Evolutionary conservation across 257 asterid species (phyloP).

Genomic region (Solanum ossicruentum): DNA sequence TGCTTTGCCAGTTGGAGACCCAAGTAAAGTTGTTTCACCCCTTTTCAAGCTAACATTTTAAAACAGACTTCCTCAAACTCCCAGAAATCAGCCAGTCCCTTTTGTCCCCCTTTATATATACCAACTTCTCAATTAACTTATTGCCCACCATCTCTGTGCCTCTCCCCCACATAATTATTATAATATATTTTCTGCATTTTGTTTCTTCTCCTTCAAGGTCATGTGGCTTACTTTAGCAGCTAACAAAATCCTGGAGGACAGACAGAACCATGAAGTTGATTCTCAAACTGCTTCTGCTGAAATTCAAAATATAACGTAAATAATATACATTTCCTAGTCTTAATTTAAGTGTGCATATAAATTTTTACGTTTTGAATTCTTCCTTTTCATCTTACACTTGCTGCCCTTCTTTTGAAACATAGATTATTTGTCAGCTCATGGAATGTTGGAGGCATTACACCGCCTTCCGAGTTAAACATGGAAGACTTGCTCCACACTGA

Average conservation of each 20-base stretch:
- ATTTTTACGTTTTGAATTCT: not conserved
- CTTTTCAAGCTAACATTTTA: not conserved
- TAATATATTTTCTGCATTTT: not conserved
- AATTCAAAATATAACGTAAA: conserved; percentile 11
- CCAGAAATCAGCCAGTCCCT: not conserved
- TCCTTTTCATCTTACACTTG: conserved; percentile 1
- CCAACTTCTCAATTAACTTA: not conserved
- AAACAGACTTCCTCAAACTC: not conserved
- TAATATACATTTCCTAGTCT: conserved; percentile 4
- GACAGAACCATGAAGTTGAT: not conserved
- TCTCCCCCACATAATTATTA: not conserved
- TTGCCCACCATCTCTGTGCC: not conserved
- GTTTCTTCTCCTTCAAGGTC: not conserved
- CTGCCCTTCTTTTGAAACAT: not conserved
- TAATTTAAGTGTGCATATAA: not conserved
- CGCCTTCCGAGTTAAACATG: conserved; percentile 37
- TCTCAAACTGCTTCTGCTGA: conserved; percentile 2
- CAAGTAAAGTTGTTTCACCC: not conserved
- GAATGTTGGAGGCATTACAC: conserved; percentile 53
- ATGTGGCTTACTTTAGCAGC: conserved; percentile 16
- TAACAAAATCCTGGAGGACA: conserved; percentile 3
- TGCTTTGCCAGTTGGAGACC: no score
- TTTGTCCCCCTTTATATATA: not conserved
- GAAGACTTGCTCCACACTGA: conserved; percentile 29
- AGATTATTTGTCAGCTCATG: conserved; percentile 57